A percentile compares a stretch with the other conserved stretches of the same genome.
Conservation (phyloP, 1,139 yeast species). For the Lodderomyces oxycetoniae region DNA sequence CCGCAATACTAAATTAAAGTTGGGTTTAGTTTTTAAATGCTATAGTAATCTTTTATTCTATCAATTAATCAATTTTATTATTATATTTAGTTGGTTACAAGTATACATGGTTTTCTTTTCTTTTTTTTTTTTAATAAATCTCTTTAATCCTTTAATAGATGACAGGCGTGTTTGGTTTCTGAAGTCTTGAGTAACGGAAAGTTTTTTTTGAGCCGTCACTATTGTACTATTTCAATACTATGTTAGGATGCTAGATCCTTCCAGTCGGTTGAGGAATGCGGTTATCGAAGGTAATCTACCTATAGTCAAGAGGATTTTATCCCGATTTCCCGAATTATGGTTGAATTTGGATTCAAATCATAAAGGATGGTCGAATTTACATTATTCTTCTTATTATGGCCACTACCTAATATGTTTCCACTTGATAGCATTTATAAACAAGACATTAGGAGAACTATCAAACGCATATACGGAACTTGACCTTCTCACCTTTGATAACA, state of each 20-base stretch:
- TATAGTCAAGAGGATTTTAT: constrained; percentile 66
- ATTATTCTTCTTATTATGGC: constrained; percentile 81
- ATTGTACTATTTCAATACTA: constrained; percentile 11
- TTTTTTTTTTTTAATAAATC: too few relatives aligned
- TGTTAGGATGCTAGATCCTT: constrained; percentile 53
- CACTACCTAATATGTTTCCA: constrained; percentile 73
- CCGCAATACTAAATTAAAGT: too few relatives aligned
- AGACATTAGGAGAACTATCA: constrained; percentile 17
- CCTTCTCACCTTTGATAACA: constrained; percentile 55
- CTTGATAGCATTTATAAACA: constrained; percentile 35
- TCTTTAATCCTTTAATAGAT: too few relatives aligned
- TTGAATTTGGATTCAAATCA: constrained; percentile 61
- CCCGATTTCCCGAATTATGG: constrained; percentile 71
- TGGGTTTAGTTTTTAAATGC: too few relatives aligned
- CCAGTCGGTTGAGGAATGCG: constrained; percentile 68
- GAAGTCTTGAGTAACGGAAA: too few relatives aligned
- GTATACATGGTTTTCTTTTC: too few relatives aligned
- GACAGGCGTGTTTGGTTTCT: too few relatives aligned
- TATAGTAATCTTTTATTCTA: too few relatives aligned
- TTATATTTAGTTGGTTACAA: too few relatives aligned
- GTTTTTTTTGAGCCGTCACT: too few relatives aligned
- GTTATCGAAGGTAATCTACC: constrained; percentile 66
- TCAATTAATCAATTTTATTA: too few relatives aligned
- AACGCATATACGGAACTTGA: constrained; percentile 24
- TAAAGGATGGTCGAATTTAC: constrained; percentile 87